Base-by-base conservation (phyloP, 2,329 filamentous ascomycete genomes). In the Neofusicoccum sp. region DNA sequence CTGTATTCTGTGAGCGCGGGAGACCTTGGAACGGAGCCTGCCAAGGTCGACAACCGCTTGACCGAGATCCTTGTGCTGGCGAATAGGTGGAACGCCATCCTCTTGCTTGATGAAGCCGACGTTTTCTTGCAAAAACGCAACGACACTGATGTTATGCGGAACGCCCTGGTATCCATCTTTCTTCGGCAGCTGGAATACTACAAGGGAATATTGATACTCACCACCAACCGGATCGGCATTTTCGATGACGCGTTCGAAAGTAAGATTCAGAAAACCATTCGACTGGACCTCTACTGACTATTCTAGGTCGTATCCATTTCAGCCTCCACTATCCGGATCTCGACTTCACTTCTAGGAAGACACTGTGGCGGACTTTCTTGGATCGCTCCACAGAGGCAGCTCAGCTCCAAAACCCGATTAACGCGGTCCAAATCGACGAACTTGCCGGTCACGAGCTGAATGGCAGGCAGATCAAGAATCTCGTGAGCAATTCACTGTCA, bases 91-190 rank as follows among this genome's bases (percentile, higher is more conserved):
- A 33, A 37, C n/a, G 34, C 45, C 3, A 39, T 52, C 22, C 45
- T 61, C 5, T 9, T 61, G 4, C 45, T 61, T 28, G 60, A 62
- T 69, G 85, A 88, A 22, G 62, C 62, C 3, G 85, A 87, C 62
- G 83, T 87, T 22, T 87, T 85, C 71, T 80, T 88, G 8, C 83
- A 86, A 71, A 73, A 80, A 59, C 83, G 85, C 2, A 72, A 69
- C 3, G 60, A 67, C 9, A 69, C 72, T 60, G 72, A 72, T 37
- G 68, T 73, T 6, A 67, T 71, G 62, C 70, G 71, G 56, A 79
- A 79, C 66, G 73, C 73, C 34, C 67, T 79, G 11, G 77, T 79
- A 3, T 74, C 75, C 16, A n/a, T 61, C 41, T 74, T 74, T 63
- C 63, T 75, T 5, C 66, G 68, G 1, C 67, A 65, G 2, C 58